A percentile compares a stretch with the other conserved stretches of the same genome.
Evolutionary conservation across 345 rosid species (phyloP).

Genomic region (Eutrema japonicum): DNA sequence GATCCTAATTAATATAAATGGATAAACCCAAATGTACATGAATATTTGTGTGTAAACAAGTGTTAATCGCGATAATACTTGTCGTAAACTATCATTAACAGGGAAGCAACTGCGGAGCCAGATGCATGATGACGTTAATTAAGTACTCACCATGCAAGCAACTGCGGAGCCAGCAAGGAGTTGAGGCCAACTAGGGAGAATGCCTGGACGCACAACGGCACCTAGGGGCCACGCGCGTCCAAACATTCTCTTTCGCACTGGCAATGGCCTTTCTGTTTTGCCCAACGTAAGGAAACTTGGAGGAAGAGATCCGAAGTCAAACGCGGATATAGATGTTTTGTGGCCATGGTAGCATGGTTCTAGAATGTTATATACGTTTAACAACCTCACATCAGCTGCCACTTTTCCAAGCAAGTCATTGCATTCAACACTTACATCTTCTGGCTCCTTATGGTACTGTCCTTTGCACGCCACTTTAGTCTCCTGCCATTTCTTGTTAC

Average conservation of each 20-base stretch:
- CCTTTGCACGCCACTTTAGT: slow-evolving; percentile 58
- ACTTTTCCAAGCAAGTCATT: slow-evolving; percentile 46
- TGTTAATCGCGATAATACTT: not conserved
- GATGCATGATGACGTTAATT: slow-evolving; percentile 2
- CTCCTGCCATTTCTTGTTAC: slow-evolving; percentile 52
- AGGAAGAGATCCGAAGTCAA: slow-evolving; percentile 52
- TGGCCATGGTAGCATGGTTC: slow-evolving; percentile 73
- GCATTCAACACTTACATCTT: slow-evolving; percentile 38
- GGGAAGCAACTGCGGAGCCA: too few relatives aligned
- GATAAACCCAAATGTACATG: too few relatives aligned
- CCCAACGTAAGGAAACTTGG: slow-evolving; percentile 59
- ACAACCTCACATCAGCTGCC: not conserved
- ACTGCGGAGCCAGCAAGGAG: slow-evolving; percentile 45
- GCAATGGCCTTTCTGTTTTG: slow-evolving; percentile 60
- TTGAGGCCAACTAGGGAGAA: slow-evolving; percentile 85
- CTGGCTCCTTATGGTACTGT: slow-evolving; percentile 48
- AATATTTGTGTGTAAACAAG: too few relatives aligned
- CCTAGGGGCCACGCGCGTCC: slow-evolving; percentile 94
- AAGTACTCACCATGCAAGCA: slow-evolving; percentile 68
- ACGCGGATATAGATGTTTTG: slow-evolving; percentile 25
- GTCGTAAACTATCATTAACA: not conserved
- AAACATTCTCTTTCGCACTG: slow-evolving; percentile 78
- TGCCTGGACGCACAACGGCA: slow-evolving; percentile 72
- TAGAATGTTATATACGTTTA: slow-evolving; percentile 75
- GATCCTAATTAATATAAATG: too few relatives aligned